Percentiles rank a stretch among this genome's conserved stretches.
Conservation (phyloP, 2,329 filamentous ascomycete genomes). For the Colletotrichum agaves region DNA sequence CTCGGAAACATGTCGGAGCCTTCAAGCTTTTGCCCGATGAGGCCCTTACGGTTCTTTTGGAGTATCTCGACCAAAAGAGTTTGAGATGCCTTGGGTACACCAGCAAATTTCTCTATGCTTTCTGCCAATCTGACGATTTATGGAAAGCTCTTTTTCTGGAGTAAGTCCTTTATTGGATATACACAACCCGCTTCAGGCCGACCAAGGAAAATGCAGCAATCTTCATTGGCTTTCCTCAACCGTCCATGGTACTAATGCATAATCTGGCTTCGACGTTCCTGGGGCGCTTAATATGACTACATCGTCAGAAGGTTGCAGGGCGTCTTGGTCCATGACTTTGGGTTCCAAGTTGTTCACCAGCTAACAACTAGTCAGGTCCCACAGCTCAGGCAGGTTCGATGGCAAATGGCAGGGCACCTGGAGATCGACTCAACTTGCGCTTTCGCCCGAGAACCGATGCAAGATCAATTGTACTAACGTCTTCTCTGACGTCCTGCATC, state of each 20-base stretch:
- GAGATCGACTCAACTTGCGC: conserved; percentile 79
- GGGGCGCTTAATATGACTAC: not conserved
- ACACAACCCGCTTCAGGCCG: too few relatives aligned
- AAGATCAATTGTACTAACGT: conserved; percentile 79
- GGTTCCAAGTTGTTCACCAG: not conserved
- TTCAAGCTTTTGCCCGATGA: conserved; percentile 83
- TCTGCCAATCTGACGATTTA: conserved; percentile 83
- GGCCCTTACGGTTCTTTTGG: conserved; percentile 78
- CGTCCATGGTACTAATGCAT: too few relatives aligned
- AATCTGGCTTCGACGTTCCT: not conserved
- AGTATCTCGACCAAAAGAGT: conserved; percentile 73
- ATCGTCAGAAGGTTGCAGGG: not conserved
- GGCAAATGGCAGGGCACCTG: conserved; percentile 82
- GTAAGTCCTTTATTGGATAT: conserved; percentile 66
- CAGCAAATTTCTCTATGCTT: conserved; percentile 88
- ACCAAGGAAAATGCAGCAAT: too few relatives aligned
- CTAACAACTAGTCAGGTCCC: conserved; percentile 31
- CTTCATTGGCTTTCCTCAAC: too few relatives aligned
- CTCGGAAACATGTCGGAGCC: conserved; percentile 72
- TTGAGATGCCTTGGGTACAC: conserved; percentile 77
- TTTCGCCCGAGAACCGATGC: conserved; percentile 61
- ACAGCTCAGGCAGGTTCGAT: conserved; percentile 42
- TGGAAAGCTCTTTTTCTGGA: conserved; percentile 88
- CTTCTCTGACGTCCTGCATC: conserved; percentile 90
- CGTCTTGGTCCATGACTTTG: not conserved